Conservation (phyloP, 164 flowering plant genomes). For the Malania oleifera region DNA sequence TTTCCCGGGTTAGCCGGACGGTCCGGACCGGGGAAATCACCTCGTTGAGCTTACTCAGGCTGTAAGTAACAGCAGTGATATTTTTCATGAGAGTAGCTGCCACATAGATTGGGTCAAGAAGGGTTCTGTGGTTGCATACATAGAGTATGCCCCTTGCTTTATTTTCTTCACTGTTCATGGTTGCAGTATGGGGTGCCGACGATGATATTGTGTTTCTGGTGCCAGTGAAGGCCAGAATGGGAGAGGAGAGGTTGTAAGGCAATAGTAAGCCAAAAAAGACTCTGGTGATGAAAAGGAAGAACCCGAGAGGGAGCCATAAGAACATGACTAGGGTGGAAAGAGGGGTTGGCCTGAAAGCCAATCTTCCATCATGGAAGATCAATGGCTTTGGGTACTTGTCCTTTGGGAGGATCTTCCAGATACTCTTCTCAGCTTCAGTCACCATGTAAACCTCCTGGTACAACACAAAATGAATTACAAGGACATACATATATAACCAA, state of each 20-base stretch:
- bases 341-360: conserved; percentile 49
- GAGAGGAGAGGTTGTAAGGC: conserved; percentile 24
- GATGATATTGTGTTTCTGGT: conserved; percentile 4
- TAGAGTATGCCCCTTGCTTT: conserved; percentile 30
- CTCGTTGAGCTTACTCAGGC: neutral
- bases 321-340: conserved; percentile 31
- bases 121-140: conserved; percentile 64
- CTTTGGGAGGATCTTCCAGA: conserved; percentile 27
- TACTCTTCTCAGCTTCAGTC: no score
- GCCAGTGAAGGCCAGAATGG: conserved; percentile 23
- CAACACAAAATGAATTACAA: no score
- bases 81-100: conserved; percentile 11
- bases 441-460: no score
- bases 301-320: conserved; percentile 58
- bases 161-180: no score
- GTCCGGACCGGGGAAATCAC: conserved; percentile 28
- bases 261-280: conserved; percentile 3
- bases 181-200: neutral
- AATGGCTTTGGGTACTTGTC: conserved; percentile 47
- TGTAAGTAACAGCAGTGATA: conserved; percentile 2
- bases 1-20: conserved; percentile 26
- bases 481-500: no score
- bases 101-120: conserved; percentile 35
- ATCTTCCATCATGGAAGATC: conserved; percentile 67
- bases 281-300: conserved; percentile 27